These are phyloP conservation scores for Athelia psychrophila DNA, from an alignment of 1,284 basidiomycete genomes.

Conservation along the genomic window DNA sequence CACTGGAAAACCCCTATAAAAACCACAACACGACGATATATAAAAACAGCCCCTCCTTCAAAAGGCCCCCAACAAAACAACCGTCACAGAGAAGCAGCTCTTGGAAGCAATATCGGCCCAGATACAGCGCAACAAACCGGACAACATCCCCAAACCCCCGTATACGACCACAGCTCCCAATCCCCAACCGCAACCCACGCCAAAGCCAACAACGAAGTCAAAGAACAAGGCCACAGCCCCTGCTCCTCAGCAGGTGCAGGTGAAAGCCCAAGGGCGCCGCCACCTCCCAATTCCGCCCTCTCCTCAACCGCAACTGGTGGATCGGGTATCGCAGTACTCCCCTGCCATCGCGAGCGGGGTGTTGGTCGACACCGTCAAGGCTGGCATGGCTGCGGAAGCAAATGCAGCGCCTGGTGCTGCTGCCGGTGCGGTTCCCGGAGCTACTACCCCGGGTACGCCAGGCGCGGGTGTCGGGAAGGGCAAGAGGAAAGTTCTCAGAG, in stretches of 20 bases:
- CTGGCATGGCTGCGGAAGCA: conserved; percentile 70
- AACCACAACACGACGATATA: conserved; percentile 76
- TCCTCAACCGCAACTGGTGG: conserved; percentile 51
- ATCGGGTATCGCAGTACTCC: conserved; percentile 60
- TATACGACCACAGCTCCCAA: conserved; percentile 33
- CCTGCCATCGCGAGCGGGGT: conserved; percentile 72
- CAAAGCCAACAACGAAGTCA: conserved; percentile 29
- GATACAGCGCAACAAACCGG: conserved; percentile 74
- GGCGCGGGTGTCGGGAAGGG: conserved; percentile 51
- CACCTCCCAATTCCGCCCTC: conserved; percentile 49
- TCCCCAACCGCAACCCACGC: conserved; percentile 16
- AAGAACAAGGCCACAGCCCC: conserved; percentile 36
- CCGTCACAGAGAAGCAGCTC: conserved; percentile 73
- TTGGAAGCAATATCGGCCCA: conserved; percentile 74
- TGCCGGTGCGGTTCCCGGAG: conserved; percentile 29
- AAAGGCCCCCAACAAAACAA: conserved; percentile 4
- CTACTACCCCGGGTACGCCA: conserved; percentile 24
- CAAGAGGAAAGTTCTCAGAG: conserved; percentile 76
- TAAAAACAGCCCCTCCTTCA: no score
- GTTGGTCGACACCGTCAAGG: conserved; percentile 74
- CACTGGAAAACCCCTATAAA: conserved; percentile 67
- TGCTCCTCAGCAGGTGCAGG: conserved; percentile 28
- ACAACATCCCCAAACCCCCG: conserved; percentile 67
- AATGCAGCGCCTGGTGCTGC: conserved; percentile 32
- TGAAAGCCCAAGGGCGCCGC: conserved; percentile 37